Percentiles rank a stretch among this genome's conserved stretches.
These are phyloP conservation scores for Inga oerstediana DNA, from an alignment of 306 rosid genomes.

Conservation along the genomic window DNA sequence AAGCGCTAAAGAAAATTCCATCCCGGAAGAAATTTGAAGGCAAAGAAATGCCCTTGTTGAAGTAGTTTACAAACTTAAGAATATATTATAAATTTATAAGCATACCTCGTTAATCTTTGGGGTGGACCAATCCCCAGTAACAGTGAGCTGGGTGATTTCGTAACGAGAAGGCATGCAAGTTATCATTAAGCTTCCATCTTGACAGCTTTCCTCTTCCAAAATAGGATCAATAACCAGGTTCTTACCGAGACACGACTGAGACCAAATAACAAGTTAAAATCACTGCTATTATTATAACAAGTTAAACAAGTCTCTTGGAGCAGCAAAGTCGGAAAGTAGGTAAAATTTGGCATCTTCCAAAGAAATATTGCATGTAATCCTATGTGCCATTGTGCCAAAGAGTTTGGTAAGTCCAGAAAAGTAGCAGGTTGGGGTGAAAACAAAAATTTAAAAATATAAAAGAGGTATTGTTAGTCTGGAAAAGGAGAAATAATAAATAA, in stretches of 20 bases:
- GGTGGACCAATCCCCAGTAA: constrained; percentile 95
- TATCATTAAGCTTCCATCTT: constrained; percentile 90
- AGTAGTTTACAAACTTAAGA: neutral
- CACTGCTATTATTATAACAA: constrained; percentile 20
- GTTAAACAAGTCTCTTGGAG: constrained; percentile 10
- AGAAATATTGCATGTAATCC: neutral
- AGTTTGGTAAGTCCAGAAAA: constrained; percentile 11
- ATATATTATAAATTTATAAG: neutral
- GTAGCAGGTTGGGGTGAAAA: constrained; percentile 2
- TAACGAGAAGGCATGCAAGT: constrained; percentile 93
- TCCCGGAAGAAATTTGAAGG: neutral
- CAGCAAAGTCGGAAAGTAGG: constrained; percentile 19
- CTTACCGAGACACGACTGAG: constrained; percentile 78
- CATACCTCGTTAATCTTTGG: constrained; percentile 52
- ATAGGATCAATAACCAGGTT: constrained; percentile 84
- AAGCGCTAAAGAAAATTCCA: neutral
- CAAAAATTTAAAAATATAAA: neutral
- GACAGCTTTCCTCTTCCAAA: constrained; percentile 87
- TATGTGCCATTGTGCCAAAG: neutral
- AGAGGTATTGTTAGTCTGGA: neutral
- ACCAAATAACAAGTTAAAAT: constrained; percentile 20
- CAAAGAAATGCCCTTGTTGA: neutral
- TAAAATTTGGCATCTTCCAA: constrained; percentile 10
- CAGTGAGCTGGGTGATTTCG: constrained; percentile 88
- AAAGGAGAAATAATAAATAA: constrained; percentile 18